Evolutionary conservation across 805 yeast genomes (phyloP), one percentile per base, ranked within the genome.

Genomic region (Starmerella vitae): DNA sequence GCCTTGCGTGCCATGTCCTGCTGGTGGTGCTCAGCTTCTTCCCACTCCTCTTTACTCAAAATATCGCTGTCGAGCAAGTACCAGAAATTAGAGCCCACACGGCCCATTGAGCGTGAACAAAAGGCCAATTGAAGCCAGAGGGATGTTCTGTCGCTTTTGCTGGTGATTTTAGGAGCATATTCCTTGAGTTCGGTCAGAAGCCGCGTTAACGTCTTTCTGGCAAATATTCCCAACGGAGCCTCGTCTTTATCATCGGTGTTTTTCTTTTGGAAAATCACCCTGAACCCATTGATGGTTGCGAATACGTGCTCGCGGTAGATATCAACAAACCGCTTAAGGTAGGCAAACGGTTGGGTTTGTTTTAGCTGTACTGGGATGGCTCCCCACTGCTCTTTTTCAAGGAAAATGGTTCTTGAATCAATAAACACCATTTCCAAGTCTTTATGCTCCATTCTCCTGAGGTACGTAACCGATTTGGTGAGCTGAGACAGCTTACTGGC

Each of bases 281-380:
- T 69, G 55, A 68, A 78, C 2, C 77, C 72, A 40, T 79, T 70
- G 2, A 83, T 64, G 0, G 91, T 74, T 20, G 77, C 78, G 57
- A 78, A 80, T 14, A 83, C 73, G 50, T 73, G 79, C 55, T 86
- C 96, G 55, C 98, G 68, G 42, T 83, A 73, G 3, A 82, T 73
- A 56, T 91, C 97, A 28, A 88, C 69, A 48, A 73, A 78, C 47
- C 93, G 65, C 50, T 84, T 85, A 41, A 86, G 61, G 52, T 74
- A 81, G 36, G 76, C 71, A 41, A 74, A 73, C 3, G 72, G 60
- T 35, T 68, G 70, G 38, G 68, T 65, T 34, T 68, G 64, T 38
- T 67, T 63, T 37, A 80, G 62, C 1, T 84, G 85, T 17, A 52
- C 53, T 14, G 48, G 48, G n/a, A 46, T 34, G 15, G 30, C 33